Base-by-base conservation (phyloP, 169 alveolate genomes). In the Sarcocystis neurona region DNA sequence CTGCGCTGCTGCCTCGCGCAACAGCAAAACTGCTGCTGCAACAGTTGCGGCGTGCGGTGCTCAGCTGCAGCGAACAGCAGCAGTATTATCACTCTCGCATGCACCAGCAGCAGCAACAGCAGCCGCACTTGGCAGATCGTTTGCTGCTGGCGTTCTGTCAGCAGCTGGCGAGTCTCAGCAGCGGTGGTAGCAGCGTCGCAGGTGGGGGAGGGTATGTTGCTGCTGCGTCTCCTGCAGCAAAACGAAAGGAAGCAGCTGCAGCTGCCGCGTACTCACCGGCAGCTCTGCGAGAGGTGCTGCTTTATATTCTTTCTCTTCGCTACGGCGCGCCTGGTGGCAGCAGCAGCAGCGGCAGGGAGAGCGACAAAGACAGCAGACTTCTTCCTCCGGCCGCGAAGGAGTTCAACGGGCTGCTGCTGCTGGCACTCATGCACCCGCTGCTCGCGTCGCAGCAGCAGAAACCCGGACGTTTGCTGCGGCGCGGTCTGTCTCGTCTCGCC, bases 321-420 rank as follows among this genome's bases (percentile, higher is more conserved):
- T 72, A 72, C 82, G 56, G n/a, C n/a, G n/a, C n/a, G n/a, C n/a
- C n/a, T n/a, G n/a, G n/a, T n/a, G n/a, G n/a, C n/a, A n/a, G n/a
- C n/a, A n/a, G n/a, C 82, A 0, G 34, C 5, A 39, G 56, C 47
- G 34, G 15, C 58, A 1, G 41, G 56, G 50, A 53, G 30, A 23
- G 30, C 66, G 66, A 53, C 12, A 12, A 53, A 23, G 23, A 12
- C 23, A 12, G 66, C 66, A 15, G 66, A 53, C 66, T 53, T 53
- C 66, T 2, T 18, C 66, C 82, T 53, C 50, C 75, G 37, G 88
- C 88, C 30, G 32, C 74, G 43, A 84, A 84, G 32, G 79, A 78
- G 84, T 43, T 85, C 39, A 30, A 70, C 37, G 90, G 85, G 56
- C 85, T 85, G 72, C 84, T 85, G 74, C 90, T 85, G 37, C 85